Evolutionary conservation across 2,329 filamentous ascomycete genomes (phyloP).

Genomic region (Fusarium tuaranense): DNA sequence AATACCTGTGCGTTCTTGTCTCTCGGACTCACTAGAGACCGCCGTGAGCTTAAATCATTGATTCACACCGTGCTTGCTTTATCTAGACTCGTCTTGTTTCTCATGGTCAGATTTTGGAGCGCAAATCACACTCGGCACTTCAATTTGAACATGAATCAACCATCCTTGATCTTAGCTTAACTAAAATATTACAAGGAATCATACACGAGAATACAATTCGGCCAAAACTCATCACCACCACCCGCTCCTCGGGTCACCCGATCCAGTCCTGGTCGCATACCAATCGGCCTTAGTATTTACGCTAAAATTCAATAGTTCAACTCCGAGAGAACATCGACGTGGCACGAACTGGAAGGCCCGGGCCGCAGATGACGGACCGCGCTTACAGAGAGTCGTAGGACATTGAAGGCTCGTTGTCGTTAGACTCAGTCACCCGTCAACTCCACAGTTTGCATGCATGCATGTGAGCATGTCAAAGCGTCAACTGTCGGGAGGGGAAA

Average conservation of each 20-base stretch:
- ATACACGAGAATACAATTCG: not conserved
- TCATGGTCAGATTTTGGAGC: too few relatives aligned
- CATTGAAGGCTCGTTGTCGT: not conserved
- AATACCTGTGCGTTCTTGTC: too few relatives aligned
- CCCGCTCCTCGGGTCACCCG: not conserved
- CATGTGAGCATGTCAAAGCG: not conserved
- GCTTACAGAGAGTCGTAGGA: not conserved
- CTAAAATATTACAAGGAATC: not conserved
- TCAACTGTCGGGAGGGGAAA: not conserved
- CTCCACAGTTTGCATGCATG: not conserved
- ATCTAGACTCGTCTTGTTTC: not conserved
- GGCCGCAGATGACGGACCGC: not conserved
- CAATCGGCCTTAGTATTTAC: not conserved
- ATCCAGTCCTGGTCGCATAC: not conserved
- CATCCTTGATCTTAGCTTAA: not conserved
- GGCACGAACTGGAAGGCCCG: constrained; percentile 1
- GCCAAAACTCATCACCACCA: not conserved
- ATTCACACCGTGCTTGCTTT: too few relatives aligned
- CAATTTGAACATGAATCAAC: too few relatives aligned
- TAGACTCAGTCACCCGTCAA: not conserved
- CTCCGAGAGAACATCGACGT: not conserved
- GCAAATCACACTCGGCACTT: not conserved
- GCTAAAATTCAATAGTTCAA: constrained; percentile 1
- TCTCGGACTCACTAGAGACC: not conserved
- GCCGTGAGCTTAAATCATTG: not conserved